Evolutionary conservation across 2,329 filamentous ascomycete species (phyloP).

Genomic region (Tolypocladium endophyticum): DNA sequence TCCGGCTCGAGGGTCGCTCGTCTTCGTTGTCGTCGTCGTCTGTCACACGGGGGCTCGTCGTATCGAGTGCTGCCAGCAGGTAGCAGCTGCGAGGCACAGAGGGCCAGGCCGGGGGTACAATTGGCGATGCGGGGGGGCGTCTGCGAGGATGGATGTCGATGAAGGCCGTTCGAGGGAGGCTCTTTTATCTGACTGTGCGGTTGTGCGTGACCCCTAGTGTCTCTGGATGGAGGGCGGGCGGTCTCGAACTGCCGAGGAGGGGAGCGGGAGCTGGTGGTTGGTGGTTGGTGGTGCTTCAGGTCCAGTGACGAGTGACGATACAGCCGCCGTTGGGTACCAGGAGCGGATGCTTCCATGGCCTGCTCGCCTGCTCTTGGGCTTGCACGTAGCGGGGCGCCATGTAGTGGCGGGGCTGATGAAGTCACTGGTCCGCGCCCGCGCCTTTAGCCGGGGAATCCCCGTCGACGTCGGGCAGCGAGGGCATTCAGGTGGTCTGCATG

Average conservation of each 20-base stretch:
- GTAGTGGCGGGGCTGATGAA: not conserved
- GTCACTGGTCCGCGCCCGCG: not conserved
- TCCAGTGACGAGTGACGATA: not conserved
- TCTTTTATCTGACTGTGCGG: not conserved
- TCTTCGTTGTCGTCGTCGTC: not conserved
- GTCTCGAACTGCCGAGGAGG: not conserved
- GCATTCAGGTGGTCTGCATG: not conserved
- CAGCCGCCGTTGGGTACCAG: not conserved
- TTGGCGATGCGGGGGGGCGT: not conserved
- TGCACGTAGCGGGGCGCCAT: conserved; percentile 1
- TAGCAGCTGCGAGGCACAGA: not conserved
- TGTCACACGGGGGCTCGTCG: not conserved
- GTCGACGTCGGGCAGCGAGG: not conserved
- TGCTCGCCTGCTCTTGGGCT: not conserved
- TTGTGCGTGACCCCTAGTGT: not conserved
- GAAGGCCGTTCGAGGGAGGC: not conserved
- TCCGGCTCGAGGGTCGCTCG: not conserved
- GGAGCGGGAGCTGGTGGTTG: not conserved
- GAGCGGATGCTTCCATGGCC: not conserved
- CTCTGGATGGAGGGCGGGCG: not conserved
- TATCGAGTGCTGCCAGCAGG: not conserved
- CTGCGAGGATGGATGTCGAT: not conserved
- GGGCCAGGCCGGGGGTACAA: not conserved
- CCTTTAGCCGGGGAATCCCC: not conserved
- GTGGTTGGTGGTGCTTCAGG: not conserved